Percentiles rank a stretch among this genome's conserved stretches.
phyloP scores from a whole-genome alignment of 1,139 yeast genomes.

The Maudiozyma humilis region DNA sequence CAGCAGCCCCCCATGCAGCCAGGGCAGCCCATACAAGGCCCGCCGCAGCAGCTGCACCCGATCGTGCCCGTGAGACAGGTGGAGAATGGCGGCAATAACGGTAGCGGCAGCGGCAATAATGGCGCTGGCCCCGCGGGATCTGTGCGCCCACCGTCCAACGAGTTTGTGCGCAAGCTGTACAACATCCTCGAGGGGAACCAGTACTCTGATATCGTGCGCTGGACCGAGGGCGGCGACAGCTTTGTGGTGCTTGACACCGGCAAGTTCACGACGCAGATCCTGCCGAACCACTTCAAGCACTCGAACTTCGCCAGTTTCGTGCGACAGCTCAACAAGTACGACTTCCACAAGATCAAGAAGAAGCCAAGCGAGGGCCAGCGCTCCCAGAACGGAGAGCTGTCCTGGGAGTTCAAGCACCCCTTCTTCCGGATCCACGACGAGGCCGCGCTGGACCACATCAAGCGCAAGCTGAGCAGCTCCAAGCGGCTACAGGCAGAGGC shows the following conservation, averaged over 20 bases:
- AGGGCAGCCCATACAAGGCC: no score
- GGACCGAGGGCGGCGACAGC: constrained; percentile 78
- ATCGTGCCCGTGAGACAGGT: background rate
- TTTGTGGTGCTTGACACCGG: constrained; percentile 85
- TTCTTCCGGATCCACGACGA: constrained; percentile 56
- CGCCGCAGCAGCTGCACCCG: background rate
- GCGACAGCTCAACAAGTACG: constrained; percentile 93
- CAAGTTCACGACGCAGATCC: constrained; percentile 72
- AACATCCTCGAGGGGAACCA: constrained; percentile 79
- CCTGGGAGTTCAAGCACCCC: constrained; percentile 95
- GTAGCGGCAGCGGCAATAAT: background rate
- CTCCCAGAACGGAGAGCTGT: constrained; percentile 74
- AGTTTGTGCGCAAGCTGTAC: constrained; percentile 66
- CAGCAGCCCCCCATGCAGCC: no score
- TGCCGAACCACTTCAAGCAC: constrained; percentile 90
- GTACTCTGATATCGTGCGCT: constrained; percentile 64
- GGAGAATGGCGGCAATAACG: no score
- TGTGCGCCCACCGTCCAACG: constrained; percentile 39
- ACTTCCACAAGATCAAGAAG: constrained; percentile 81
- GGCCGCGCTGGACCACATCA: constrained; percentile 26
- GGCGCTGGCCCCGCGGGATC: background rate
- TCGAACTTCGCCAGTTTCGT: constrained; percentile 92
- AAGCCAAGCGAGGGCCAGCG: constrained; percentile 41
- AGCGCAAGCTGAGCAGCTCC: constrained; percentile 45
- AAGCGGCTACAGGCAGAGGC: constrained; percentile 31